Conservation (phyloP, 305 asterid species). For the Plantago coronopus region DNA sequence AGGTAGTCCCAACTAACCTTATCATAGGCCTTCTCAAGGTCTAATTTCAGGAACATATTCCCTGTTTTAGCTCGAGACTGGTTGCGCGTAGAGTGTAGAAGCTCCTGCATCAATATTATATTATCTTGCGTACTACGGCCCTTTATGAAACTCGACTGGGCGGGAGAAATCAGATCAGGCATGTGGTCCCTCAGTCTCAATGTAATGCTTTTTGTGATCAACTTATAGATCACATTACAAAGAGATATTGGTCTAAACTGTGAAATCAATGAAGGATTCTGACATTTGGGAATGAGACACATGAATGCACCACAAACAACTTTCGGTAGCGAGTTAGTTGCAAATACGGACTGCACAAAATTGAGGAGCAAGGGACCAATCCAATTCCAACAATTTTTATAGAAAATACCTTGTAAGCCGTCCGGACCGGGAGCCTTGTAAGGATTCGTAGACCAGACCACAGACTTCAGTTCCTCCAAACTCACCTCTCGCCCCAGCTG, state of each 20-base stretch:
- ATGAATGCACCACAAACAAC: too few species aligned
- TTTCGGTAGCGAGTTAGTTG: too few species aligned
- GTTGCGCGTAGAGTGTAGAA: neutral
- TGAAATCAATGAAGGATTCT: neutral
- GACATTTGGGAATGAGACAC: neutral
- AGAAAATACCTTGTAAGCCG: too few species aligned
- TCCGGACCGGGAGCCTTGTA: too few species aligned
- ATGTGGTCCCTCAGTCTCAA: neutral
- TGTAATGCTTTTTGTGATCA: neutral
- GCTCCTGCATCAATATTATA: neutral
- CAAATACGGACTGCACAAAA: too few species aligned
- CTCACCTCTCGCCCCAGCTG: too few species aligned
- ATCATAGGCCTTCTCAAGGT: neutral
- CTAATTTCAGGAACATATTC: neutral
- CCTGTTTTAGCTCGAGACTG: neutral
- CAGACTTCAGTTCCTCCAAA: too few species aligned
- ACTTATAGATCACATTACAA: neutral
- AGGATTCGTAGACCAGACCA: too few species aligned
- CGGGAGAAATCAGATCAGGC: neutral
- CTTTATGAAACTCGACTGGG: neutral
- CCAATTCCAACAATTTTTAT: too few species aligned
- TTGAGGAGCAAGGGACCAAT: too few species aligned
- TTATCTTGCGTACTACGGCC: neutral
- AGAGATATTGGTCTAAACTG: neutral
- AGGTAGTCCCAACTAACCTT: neutral